Percentiles rank a stretch among this genome's conserved stretches.
phyloP scores from a whole-genome alignment of 1,284 basidiomycete genomes.

The Uromyces viciae-fabae region DNA sequence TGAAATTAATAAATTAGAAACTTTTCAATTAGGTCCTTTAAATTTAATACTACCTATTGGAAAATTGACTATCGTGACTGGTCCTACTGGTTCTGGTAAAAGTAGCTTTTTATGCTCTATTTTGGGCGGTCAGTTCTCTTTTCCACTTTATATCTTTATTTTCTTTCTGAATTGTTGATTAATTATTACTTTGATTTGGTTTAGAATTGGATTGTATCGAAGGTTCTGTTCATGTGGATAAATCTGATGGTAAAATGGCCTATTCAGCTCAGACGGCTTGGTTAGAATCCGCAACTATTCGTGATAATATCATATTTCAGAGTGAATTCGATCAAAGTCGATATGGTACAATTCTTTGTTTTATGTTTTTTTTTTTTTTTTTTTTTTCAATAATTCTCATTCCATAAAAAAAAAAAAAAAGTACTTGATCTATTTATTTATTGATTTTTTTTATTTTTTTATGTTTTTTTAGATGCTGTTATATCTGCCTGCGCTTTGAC shows the following conservation, averaged over 20 bases:
- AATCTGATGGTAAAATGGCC: conserved; percentile 30
- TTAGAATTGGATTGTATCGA: conserved; percentile 39
- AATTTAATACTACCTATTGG: conserved; percentile 29
- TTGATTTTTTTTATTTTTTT: background rate
- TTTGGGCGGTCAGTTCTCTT: conserved; percentile 20
- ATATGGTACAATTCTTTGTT: conserved; percentile 14
- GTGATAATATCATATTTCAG: conserved; percentile 41
- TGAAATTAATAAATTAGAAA: conserved; percentile 11
- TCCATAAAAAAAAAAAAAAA: too few relatives aligned
- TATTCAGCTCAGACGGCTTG: conserved; percentile 41
- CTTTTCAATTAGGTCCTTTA: conserved; percentile 31
- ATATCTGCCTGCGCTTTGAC: conserved; percentile 31
- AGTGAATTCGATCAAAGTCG: conserved; percentile 32
- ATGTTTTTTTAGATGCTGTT: conserved; percentile 20
- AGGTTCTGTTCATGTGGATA: conserved; percentile 37
- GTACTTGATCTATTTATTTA: background rate
- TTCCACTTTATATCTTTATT: background rate
- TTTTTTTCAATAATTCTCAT: background rate
- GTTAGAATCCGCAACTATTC: conserved; percentile 42
- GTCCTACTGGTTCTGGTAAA: conserved; percentile 44
- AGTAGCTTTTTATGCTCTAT: conserved; percentile 42
- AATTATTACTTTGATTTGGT: background rate
- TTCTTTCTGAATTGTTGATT: background rate
- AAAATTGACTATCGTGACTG: conserved; percentile 36
- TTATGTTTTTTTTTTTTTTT: too few relatives aligned